Evolutionary conservation across 495 filamentous ascomycete species (phyloP), one percentile per base, ranked within the genome.

Genomic region (Bacidia rubella): DNA sequence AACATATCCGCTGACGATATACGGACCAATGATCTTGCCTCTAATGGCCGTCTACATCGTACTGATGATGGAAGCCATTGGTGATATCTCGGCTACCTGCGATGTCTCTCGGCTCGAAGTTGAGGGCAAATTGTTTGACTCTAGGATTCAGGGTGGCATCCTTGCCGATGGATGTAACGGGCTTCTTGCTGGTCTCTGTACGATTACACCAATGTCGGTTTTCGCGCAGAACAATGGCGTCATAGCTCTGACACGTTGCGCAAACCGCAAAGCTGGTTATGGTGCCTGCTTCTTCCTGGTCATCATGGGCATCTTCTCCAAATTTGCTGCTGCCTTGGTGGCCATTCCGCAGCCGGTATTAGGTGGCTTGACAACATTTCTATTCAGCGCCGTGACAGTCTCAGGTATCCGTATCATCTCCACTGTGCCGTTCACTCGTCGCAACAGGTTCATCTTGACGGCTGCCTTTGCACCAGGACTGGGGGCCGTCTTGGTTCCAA

Each of bases 171-270:
- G 88, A n/a, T 53, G 90, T 32, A 90, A 84, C 65, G 86, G 87
- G 26, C 67, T 90, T 47, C 62, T 95, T 23, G 86, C 87, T 15
- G 86, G 81, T 1, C 74, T 95, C 40, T 81, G 78, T 70, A 94
- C 90, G 24, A 87, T 90, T 57, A 87, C 83, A 0, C 86, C 88
- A 20, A 86, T 90, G 81, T 29, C 22, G 4, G 47, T 50, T 5
- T 81, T 81, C 47, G 82, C 88, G 0, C 87, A 95, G 66, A 95
- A 95, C 67, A 96, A 96, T 68, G 81, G 88, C 57, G 90, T 96
- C 52, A 94, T 96, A 56, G 82, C 87, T 4, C 72, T 94, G 20
- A 94, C 88, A 2, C 78, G 86, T 20, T 95, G 89, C 65, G 89
- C 89, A 0, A 96, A 92, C 66, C 79, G 89, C 46, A 85, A 79